A percentile compares a stretch with the other conserved stretches of the same genome.
Evolutionary conservation across 805 yeast genomes (phyloP).

Genomic region (Blastobotrys chiropterorum): DNA sequence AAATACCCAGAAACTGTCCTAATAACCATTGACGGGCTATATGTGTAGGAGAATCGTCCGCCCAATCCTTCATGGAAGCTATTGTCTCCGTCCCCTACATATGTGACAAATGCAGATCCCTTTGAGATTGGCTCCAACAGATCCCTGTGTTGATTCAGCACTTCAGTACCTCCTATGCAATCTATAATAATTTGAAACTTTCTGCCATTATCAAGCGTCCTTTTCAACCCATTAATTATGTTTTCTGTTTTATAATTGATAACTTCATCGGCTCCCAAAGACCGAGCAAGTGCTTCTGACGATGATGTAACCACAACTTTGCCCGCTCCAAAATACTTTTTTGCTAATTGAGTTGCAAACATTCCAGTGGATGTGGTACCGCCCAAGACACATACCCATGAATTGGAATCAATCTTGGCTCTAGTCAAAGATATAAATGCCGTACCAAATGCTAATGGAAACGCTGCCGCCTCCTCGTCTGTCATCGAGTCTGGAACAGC

Average conservation of each 20-base stretch:
- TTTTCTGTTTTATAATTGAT: conserved; percentile 47
- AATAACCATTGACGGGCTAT: conserved; percentile 20
- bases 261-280: conserved; percentile 53
- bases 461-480: conserved; percentile 55
- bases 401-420: conserved; percentile 36
- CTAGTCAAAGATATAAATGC: conserved; percentile 41
- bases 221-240: conserved; percentile 4
- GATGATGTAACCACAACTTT: conserved; percentile 47
- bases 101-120: conserved; percentile 46
- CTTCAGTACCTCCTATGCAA: conserved; percentile 52
- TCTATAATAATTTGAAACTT: conserved; percentile 61
- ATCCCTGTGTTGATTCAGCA: conserved; percentile 38
- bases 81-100: conserved; percentile 58
- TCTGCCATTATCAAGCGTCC: no score
- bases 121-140: conserved; percentile 42
- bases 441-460: conserved; percentile 59
- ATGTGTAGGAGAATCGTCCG: conserved; percentile 19
- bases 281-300: conserved; percentile 39
- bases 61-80: no score
- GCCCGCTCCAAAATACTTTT: conserved; percentile 39
- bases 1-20: conserved; percentile 25
- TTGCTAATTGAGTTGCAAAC: conserved; percentile 51
- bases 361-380: conserved; percentile 68
- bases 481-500: conserved; percentile 44
- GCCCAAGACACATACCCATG: conserved; percentile 60